A percentile compares a stretch with the other conserved stretches of the same genome.
Conservation (phyloP, 257 asterid species). For the Solanum virginianum region DNA sequence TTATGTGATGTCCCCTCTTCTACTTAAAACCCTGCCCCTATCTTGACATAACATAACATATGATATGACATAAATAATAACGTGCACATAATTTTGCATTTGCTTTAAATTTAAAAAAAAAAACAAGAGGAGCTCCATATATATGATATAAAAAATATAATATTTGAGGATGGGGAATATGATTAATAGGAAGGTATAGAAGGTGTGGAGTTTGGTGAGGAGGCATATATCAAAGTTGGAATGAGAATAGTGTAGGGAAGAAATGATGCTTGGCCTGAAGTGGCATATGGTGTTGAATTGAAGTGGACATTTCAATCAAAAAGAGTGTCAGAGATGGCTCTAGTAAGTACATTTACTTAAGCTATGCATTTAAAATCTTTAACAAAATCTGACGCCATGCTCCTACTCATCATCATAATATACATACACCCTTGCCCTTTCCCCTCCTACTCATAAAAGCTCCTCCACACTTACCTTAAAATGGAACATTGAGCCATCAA, state of each 20-base stretch:
- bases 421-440: background rate
- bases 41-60: background rate
- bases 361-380: slow-evolving; percentile 5
- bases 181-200: background rate
- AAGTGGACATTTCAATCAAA: slow-evolving; percentile 11
- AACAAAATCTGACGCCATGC: slow-evolving; percentile 16
- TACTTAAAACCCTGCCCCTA: background rate
- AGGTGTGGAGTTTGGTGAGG: background rate
- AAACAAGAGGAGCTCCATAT: background rate
- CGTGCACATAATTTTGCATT: background rate
- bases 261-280: slow-evolving; percentile 16
- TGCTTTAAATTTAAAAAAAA: background rate
- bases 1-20: background rate
- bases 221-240: background rate
- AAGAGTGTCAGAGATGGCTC: slow-evolving; percentile 13
- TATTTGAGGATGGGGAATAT: background rate
- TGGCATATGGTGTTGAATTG: slow-evolving; percentile 16
- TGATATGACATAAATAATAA: background rate
- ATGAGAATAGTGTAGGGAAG: background rate
- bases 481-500: slow-evolving; percentile 3
- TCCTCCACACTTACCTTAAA: slow-evolving; percentile 10
- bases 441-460: background rate
- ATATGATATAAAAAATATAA: background rate
- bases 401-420: background rate
- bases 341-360: background rate